Conservation (phyloP, 495 filamentous ascomycete genomes). For the Endocarpon pusillum region DNA sequence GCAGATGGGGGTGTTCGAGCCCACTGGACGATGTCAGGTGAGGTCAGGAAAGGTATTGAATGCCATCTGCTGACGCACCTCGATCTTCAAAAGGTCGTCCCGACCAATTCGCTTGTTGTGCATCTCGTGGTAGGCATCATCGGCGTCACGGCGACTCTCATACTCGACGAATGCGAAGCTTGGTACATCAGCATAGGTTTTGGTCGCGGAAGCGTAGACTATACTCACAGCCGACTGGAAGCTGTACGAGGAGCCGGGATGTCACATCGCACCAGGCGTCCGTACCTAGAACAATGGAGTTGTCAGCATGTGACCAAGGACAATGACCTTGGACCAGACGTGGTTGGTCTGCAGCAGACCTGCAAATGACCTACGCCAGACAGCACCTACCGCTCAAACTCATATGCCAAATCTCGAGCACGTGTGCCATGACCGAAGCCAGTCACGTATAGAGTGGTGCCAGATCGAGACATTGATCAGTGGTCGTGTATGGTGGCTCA, state of each 20-base stretch:
- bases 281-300: slow-evolving; percentile 51
- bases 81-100: slow-evolving; percentile 93
- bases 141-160: slow-evolving; percentile 94
- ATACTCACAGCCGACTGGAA: slow-evolving; percentile 79
- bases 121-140: slow-evolving; percentile 99
- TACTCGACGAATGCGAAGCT: slow-evolving; percentile 99
- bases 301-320: too few relatives aligned
- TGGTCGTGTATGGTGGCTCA: too few relatives aligned
- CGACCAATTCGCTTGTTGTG: slow-evolving; percentile 97
- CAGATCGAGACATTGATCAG: slow-evolving; percentile 83
- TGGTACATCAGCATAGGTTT: slow-evolving; percentile 10
- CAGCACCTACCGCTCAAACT: slow-evolving; percentile 97
- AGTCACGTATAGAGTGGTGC: slow-evolving; percentile 89
- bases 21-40: slow-evolving; percentile 46
- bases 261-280: slow-evolving; percentile 94
- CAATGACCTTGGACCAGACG: too few relatives aligned
- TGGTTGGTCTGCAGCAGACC: too few relatives aligned
- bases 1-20: slow-evolving; percentile 95
- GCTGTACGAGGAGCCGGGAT: slow-evolving; percentile 92
- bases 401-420: slow-evolving; percentile 98
- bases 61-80: slow-evolving; percentile 37
- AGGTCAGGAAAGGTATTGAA: background rate
- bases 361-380: too few relatives aligned
- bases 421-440: slow-evolving; percentile 98
- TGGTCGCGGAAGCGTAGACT: slow-evolving; percentile 1